Base-by-base conservation (phyloP, 208 protist genomes). In the Leishmania lainsoni region DNA sequence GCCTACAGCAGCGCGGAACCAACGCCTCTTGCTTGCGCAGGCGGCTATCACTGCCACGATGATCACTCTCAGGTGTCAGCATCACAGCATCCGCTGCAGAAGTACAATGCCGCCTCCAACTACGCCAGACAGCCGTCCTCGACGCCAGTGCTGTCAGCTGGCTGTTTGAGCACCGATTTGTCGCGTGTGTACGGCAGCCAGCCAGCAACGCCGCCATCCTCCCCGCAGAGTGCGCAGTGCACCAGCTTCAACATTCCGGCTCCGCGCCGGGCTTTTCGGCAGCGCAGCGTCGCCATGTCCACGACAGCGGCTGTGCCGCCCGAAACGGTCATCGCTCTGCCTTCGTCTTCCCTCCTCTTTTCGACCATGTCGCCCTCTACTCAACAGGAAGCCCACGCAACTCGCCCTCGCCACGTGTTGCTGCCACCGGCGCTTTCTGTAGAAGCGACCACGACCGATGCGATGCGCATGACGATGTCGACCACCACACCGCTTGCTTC, bases 401-500 rank as follows among this genome's bases (percentile, higher is more conserved):
- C 10, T 29, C 39, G 52, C 2, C 32, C 29, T 56, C 73, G 35
- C 29, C 73, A 20, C 35, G 20, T 70, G 42, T 26, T 42, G 49
- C 42, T 51, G 32, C 76, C 76, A 22, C 61, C 59, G 76, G 17
- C 39, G 26, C 63, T 79, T 17, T 79, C 76, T 22, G 6, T 52
- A 26, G 76, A 49, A 14, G 59, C 29, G 3, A 68, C 45, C 29
- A 35, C 16, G 17, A 49, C 2, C 5, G 32, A 6, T 48, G 52
- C 22, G 35, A 1, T 16, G 51, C 29, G 20, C 73, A 5, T 45
- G 48, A 17, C 22, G 12, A 80, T 73, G 26, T 51, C 81, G 9
- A 51, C 35, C 32, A 76, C 75, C 54, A 77, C 42, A 5, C 77
- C 59, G 45, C 68, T 76, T 3, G 69, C 76, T 5, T 76, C 81